Evolutionary conservation across 129 eudicot species (phyloP).

Genomic region (Artemisia argyi): DNA sequence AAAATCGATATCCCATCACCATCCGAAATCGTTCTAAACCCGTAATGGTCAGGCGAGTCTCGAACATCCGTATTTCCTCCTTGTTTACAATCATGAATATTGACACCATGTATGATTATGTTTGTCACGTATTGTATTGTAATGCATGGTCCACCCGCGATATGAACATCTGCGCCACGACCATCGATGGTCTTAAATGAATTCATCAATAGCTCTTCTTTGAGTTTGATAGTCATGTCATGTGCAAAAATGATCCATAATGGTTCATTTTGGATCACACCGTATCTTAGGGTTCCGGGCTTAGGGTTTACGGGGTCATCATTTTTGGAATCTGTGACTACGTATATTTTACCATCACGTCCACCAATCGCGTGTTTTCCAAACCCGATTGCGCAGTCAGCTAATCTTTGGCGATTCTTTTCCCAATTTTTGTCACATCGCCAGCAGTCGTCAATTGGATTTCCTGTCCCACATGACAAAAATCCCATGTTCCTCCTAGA

Average conservation of each 20-base stretch:
- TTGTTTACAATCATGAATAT: constrained; percentile 80
- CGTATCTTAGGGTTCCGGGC: constrained; percentile 73
- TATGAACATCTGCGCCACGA: constrained; percentile 73
- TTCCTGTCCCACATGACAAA: constrained; percentile 77
- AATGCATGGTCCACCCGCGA: constrained; percentile 88
- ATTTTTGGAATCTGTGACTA: constrained; percentile 62
- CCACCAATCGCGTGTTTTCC: constrained; percentile 84
- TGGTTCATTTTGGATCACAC: constrained; percentile 73
- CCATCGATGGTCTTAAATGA: constrained; percentile 90
- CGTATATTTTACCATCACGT: constrained; percentile 71
- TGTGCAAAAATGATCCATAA: constrained; percentile 82
- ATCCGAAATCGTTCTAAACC: constrained; percentile 68
- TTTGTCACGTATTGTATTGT: constrained; percentile 81
- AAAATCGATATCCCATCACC: constrained; percentile 88
- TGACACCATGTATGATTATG: constrained; percentile 78
- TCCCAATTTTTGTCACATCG: constrained; percentile 78
- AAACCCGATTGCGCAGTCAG: constrained; percentile 87
- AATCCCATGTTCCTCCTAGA: constrained; percentile 69
- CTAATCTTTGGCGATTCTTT: constrained; percentile 63
- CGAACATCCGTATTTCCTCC: constrained; percentile 77
- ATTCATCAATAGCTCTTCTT: constrained; percentile 78
- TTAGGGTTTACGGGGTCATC: constrained; percentile 79
- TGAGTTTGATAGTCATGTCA: constrained; percentile 72
- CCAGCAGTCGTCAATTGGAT: constrained; percentile 96
- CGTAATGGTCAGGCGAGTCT: constrained; percentile 77